Percentiles rank a stretch among this genome's conserved stretches.
Conservation (phyloP, 1,284 basidiomycete genomes). For the Tylopilus sp. region DNA sequence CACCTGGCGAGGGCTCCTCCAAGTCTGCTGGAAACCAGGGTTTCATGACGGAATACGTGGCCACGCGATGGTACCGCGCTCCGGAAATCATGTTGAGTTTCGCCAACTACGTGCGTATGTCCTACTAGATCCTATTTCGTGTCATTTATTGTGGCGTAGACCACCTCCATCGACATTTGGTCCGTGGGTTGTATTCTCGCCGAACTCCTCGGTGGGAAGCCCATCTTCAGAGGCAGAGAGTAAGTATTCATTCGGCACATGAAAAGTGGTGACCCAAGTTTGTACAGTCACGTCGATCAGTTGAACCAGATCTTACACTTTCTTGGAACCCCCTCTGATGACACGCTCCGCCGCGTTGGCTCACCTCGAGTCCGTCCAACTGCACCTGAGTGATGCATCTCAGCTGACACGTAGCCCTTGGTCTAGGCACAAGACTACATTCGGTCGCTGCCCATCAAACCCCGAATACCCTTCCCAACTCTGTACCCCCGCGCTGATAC, state of each 20-base stretch:
- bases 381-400: background rate
- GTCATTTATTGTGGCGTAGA: slow-evolving; percentile 42
- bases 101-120: slow-evolving; percentile 79
- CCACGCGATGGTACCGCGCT: slow-evolving; percentile 96
- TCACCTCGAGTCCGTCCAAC: slow-evolving; percentile 69
- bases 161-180: slow-evolving; percentile 94
- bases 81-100: slow-evolving; percentile 98
- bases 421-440: slow-evolving; percentile 96
- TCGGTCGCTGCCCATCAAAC: slow-evolving; percentile 94
- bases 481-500: slow-evolving; percentile 95
- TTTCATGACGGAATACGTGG: slow-evolving; percentile 99
- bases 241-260: slow-evolving; percentile 42
- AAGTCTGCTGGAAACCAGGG: slow-evolving; percentile 80
- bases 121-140: background rate
- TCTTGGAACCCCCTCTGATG: slow-evolving; percentile 95
- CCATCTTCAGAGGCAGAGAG: slow-evolving; percentile 99
- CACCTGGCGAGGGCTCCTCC: slow-evolving; percentile 70
- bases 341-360: slow-evolving; percentile 93
- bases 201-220: slow-evolving; percentile 93
- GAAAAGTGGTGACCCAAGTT: background rate
- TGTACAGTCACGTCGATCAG: slow-evolving; percentile 89
- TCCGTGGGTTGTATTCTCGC: slow-evolving; percentile 98
- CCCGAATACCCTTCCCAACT: slow-evolving; percentile 86
- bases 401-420: slow-evolving; percentile 8
- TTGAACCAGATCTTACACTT: slow-evolving; percentile 98